phyloP scores from a whole-genome alignment of 768 basidiomycete species.

The Leccinum variicolor region DNA sequence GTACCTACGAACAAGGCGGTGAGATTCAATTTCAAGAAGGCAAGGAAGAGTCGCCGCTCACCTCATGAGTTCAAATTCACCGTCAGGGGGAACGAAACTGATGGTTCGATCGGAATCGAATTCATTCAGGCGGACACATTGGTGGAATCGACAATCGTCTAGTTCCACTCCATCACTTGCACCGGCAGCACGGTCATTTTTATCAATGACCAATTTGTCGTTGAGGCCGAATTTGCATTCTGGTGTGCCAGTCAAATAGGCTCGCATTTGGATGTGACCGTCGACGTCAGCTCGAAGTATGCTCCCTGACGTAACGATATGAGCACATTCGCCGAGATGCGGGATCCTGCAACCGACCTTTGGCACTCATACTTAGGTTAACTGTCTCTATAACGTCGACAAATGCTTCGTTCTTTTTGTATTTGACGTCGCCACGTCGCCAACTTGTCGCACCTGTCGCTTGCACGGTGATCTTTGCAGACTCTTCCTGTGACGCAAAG shows the following conservation, averaged over 20 bases:
- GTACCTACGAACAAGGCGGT: constrained; percentile 53
- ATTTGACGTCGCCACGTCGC: constrained; percentile 94
- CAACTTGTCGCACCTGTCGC: constrained; percentile 97
- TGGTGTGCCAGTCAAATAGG: constrained; percentile 93
- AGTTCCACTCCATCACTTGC: constrained; percentile 79
- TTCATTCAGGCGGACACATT: constrained; percentile 92
- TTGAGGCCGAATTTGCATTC: constrained; percentile 99
- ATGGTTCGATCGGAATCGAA: constrained; percentile 94
- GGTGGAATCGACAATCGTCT: constrained; percentile 98
- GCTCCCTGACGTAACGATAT: constrained; percentile 51
- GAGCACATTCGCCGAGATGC: not conserved
- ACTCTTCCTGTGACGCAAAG: constrained; percentile 70
- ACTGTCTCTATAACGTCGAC: constrained; percentile 99
- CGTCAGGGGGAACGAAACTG: constrained; percentile 96
- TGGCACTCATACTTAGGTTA: constrained; percentile 95
- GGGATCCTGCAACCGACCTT: constrained; percentile 44
- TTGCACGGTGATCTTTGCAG: constrained; percentile 94
- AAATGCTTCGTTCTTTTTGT: constrained; percentile 99
- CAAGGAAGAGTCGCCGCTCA: constrained; percentile 32
- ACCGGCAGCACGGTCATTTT: constrained; percentile 54
- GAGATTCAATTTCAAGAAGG: not conserved
- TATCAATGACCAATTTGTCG: constrained; percentile 96
- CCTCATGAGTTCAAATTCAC: constrained; percentile 99
- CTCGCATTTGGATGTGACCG: constrained; percentile 97
- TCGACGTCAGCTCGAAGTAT: constrained; percentile 95